Evolutionary conservation across 805 yeast genomes (phyloP).

Genomic region (Cyberlindnera petersonii): DNA sequence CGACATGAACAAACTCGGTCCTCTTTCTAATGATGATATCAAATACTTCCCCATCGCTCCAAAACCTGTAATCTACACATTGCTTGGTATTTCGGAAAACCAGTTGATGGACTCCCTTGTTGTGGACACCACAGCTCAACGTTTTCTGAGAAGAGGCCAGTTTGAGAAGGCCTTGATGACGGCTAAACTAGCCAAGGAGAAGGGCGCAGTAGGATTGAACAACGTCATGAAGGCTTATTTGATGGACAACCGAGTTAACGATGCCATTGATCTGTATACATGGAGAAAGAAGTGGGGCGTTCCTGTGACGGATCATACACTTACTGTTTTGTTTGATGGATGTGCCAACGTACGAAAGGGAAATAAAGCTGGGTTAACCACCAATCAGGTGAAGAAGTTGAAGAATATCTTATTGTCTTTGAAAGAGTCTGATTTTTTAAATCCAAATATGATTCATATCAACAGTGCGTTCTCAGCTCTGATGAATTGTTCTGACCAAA

Average conservation of each 20-base stretch:
- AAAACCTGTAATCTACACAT: conserved; percentile 43
- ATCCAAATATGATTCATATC: conserved; percentile 38
- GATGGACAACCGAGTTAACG: conserved; percentile 36
- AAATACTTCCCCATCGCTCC: conserved; percentile 34
- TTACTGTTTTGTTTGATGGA: conserved; percentile 45
- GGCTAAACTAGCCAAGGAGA: conserved; percentile 42
- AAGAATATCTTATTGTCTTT: conserved; percentile 31
- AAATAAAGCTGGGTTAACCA: conserved; percentile 28
- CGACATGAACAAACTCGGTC: conserved; percentile 31
- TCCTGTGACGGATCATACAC: conserved; percentile 44
- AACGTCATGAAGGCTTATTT: conserved; percentile 51
- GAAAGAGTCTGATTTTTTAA: conserved; percentile 25
- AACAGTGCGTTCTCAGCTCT: conserved; percentile 46
- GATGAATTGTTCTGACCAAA: conserved; percentile 37
- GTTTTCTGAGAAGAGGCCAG: conserved; percentile 48
- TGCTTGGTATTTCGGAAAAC: conserved; percentile 55
- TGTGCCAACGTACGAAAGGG: conserved; percentile 33
- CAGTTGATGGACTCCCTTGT: conserved; percentile 56
- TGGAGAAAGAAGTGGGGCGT: conserved; percentile 62
- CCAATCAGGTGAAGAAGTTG: conserved; percentile 33
- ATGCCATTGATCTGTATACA: conserved; percentile 47
- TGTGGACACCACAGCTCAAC: conserved; percentile 50
- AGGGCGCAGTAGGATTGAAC: conserved; percentile 62
- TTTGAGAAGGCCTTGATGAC: conserved; percentile 49
- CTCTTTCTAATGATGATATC: conserved; percentile 33